Conservation (phyloP, 2,329 filamentous ascomycete species). For the Fusarium sterilihyphosum region DNA sequence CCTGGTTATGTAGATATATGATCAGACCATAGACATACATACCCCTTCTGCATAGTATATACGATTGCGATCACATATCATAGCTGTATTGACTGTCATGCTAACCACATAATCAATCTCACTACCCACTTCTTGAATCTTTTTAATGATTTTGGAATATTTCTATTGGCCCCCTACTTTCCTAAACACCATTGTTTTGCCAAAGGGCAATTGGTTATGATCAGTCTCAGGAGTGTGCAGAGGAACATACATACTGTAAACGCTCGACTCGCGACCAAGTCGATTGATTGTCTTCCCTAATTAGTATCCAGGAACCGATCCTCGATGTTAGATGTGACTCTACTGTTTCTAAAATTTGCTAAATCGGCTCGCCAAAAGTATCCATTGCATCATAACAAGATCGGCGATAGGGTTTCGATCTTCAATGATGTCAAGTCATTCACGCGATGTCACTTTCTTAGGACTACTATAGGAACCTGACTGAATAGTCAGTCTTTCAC, state of each 20-base stretch:
- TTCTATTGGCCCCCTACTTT: not conserved
- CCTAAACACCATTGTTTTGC: not conserved
- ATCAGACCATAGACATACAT: not conserved
- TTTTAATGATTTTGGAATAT: not conserved
- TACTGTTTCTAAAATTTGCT: constrained; percentile 4
- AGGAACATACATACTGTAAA: not conserved
- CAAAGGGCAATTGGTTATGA: not conserved
- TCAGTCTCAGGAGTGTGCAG: not conserved
- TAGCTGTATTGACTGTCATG: not conserved
- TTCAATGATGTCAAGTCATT: constrained; percentile 14
- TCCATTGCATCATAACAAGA: constrained; percentile 24
- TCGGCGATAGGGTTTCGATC: not conserved
- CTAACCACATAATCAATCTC: no score
- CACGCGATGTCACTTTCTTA: not conserved
- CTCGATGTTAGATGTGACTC: not conserved
- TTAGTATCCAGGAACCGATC: constrained; percentile 2
- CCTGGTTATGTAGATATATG: not conserved
- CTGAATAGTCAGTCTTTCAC: not conserved
- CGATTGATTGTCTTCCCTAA: not conserved
- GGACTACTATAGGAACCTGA: not conserved
- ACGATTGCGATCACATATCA: not conserved
- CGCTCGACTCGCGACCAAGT: not conserved
- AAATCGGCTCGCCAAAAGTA: constrained; percentile 15
- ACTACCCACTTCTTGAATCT: not conserved
- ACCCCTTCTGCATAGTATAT: not conserved